A percentile compares a stretch with the other conserved stretches of the same genome.
These are phyloP conservation scores for Aspergillus conjunctus DNA, from an alignment of 495 filamentous ascomycete genomes.

Conservation along the genomic window DNA sequence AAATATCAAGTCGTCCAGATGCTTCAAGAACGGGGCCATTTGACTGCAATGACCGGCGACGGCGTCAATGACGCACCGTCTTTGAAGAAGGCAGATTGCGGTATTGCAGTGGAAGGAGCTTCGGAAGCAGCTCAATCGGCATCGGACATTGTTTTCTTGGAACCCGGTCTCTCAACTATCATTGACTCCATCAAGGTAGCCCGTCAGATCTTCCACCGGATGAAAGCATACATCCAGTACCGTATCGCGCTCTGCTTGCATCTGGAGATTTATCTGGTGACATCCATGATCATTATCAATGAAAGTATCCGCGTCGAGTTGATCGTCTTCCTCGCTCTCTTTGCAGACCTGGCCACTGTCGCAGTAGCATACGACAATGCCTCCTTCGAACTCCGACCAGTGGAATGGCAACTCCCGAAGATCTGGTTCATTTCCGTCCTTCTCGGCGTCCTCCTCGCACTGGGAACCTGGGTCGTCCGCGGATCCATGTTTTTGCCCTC, in stretches of 20 bases:
- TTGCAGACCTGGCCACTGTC: slow-evolving; percentile 74
- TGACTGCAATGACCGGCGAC: slow-evolving; percentile 98
- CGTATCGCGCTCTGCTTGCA: slow-evolving; percentile 76
- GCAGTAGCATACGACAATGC: slow-evolving; percentile 75
- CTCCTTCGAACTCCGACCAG: slow-evolving; percentile 67
- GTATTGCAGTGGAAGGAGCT: slow-evolving; percentile 73
- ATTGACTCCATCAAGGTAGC: slow-evolving; percentile 75
- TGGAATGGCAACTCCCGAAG: slow-evolving; percentile 77
- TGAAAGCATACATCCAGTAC: slow-evolving; percentile 80
- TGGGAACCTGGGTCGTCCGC: slow-evolving; percentile 70
- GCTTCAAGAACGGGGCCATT: slow-evolving; percentile 92
- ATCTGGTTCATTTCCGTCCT: slow-evolving; percentile 73
- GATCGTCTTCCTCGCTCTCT: slow-evolving; percentile 72
- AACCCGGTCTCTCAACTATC: slow-evolving; percentile 72
- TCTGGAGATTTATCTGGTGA: slow-evolving; percentile 72
- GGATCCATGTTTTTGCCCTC: slow-evolving; percentile 65
- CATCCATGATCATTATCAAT: slow-evolving; percentile 73
- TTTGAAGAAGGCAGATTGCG: slow-evolving; percentile 87
- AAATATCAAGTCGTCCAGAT: slow-evolving; percentile 98
- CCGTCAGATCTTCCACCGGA: slow-evolving; percentile 76
- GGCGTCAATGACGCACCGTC: slow-evolving; percentile 97
- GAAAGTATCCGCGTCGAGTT: slow-evolving; percentile 67
- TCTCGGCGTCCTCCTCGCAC: slow-evolving; percentile 63
- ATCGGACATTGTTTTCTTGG: slow-evolving; percentile 75
- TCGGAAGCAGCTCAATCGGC: slow-evolving; percentile 74